Base-by-base conservation (phyloP, 192 early-diverging fungal species). In the Coemansia asiatica region DNA sequence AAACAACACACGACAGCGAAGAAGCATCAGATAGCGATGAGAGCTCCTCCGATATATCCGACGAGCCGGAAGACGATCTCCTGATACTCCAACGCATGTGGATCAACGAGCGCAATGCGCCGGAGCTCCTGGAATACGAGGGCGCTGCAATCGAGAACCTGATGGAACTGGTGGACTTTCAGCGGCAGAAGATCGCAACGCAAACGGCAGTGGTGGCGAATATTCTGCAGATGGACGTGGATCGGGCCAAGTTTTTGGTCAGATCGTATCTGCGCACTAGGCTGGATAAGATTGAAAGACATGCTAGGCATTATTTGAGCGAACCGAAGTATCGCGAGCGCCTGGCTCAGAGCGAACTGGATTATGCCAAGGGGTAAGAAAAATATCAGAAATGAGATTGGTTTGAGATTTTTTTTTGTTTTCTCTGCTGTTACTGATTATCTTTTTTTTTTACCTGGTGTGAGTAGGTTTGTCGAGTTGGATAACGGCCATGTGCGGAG, bases 101-200 rank as follows among this genome's bases (percentile, higher is more conserved):
- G 79, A 66, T 73, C 8, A 76, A 82, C 65, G 74, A 76, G 47
- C 67, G 74, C 15, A 63, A 49, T 31, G 63, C 74, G 38, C 74
- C 74, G 9, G 74, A 76, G 60, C 38, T 76, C 2, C 69, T 77
- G 12, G 68, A 64, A 8, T 76, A 76, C 67, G 68, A 76, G 55
- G 75, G 80, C 12, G 55, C 79, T 0, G 57, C 70, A 21, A 31
- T 82, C 23, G 80, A 82, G 56, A 82, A 82, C 38, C 58, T 74
- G n/a, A 73, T 82, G 71, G 80, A 82, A 58, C 62, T 76, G 40
- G 72, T 68, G 0, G 74, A 75, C 27, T 81, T 75, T 26, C 79
- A 81, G 59, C 40, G 28, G 22, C 66, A 81, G 36, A 56, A 59
- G n/a, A 68, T 75, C 23, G 27, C 23, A 2, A 49, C 67, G 21